Evolutionary conservation across 148 eudicot genomes (phyloP).

Genomic region (Oxyria digyna): DNA sequence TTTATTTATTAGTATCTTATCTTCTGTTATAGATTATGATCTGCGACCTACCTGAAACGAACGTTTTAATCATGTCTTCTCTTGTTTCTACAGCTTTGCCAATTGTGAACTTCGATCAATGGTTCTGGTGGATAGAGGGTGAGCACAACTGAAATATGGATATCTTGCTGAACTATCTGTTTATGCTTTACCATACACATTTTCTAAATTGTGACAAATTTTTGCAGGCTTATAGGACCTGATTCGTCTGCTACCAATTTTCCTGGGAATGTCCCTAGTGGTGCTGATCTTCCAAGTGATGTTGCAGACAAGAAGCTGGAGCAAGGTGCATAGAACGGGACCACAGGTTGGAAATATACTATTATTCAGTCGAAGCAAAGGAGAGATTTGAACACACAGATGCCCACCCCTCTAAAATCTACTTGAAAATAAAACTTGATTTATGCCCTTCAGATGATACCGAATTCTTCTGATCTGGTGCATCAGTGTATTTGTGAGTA

Average conservation of each 20-base stretch:
- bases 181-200: not conserved
- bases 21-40: not conserved
- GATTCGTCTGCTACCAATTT: constrained; percentile 24
- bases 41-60: not conserved
- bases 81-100: constrained; percentile 29
- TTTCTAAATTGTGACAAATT: not conserved
- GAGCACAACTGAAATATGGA: not conserved
- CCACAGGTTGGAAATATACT: not conserved
- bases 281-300: constrained; percentile 34
- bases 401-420: not conserved
- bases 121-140: constrained; percentile 54
- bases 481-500: not conserved
- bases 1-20: not conserved
- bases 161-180: not conserved
- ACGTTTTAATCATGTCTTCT: not conserved
- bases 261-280: constrained; percentile 32
- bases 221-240: constrained; percentile 30
- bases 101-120: constrained; percentile 58
- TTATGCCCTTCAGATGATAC: not conserved
- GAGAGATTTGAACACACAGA: not conserved
- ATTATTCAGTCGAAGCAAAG: not conserved
- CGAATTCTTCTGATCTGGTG: not conserved
- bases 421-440: not conserved
- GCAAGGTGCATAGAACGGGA: not conserved
- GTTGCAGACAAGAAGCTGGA: constrained; percentile 10